These are phyloP conservation scores for Austroboletus festivus DNA, from an alignment of 768 basidiomycete genomes.

Conservation along the genomic window DNA sequence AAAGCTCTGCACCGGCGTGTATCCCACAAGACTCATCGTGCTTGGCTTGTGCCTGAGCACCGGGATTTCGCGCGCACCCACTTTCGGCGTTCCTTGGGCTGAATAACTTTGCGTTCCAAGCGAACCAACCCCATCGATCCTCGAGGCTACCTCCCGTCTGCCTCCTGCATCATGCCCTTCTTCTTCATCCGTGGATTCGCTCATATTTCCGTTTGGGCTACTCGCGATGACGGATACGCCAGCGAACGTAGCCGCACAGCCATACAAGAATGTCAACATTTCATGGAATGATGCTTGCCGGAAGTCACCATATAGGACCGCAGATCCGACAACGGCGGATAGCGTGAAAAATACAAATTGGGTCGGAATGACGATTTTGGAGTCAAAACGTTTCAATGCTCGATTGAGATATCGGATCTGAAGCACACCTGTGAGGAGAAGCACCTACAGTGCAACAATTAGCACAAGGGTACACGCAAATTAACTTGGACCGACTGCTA, in stretches of 20 bases:
- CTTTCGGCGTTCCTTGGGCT: constrained; percentile 48
- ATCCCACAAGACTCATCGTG: constrained; percentile 58
- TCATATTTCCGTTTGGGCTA: constrained; percentile 37
- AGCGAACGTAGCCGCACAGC: constrained; percentile 83
- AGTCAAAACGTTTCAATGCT: constrained; percentile 90
- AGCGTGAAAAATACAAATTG: constrained; percentile 96
- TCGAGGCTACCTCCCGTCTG: constrained; percentile 27
- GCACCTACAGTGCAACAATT: constrained; percentile 44
- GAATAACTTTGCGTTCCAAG: constrained; percentile 31
- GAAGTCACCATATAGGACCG: constrained; percentile 94
- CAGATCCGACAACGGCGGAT: constrained; percentile 89
- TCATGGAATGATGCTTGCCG: constrained; percentile 76
- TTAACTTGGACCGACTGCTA: constrained; percentile 48
- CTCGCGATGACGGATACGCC: constrained; percentile 89
- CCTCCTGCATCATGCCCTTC: constrained; percentile 33
- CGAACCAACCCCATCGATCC: constrained; percentile 24
- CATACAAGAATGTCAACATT: constrained; percentile 81
- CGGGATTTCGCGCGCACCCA: constrained; percentile 41
- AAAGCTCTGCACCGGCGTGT: constrained; percentile 77
- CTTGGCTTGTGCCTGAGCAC: constrained; percentile 52
- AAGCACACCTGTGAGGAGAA: constrained; percentile 70
- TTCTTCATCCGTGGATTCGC: constrained; percentile 29
- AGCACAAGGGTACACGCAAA: constrained; percentile 1
- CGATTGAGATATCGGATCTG: constrained; percentile 83
- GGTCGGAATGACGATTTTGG: constrained; percentile 91